These are phyloP conservation scores for Skeletonema grethae DNA, from an alignment of 108 stramenopile species.

Conservation along the genomic window DNA sequence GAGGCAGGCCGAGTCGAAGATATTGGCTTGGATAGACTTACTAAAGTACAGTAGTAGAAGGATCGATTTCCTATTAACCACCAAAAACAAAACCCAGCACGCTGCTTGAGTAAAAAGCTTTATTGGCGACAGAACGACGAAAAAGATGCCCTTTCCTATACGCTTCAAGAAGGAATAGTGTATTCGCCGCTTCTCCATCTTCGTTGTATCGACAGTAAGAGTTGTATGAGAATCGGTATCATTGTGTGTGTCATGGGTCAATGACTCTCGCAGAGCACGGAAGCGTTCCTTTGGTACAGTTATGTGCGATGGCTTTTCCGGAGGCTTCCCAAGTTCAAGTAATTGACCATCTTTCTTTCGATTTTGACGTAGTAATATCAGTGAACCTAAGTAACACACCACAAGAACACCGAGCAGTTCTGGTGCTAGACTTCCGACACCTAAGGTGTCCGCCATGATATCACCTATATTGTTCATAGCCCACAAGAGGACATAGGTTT, in stretches of 20 bases:
- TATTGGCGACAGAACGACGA: conserved; percentile 18
- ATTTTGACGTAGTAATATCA: conserved; percentile 23
- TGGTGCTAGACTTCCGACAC: conserved; percentile 29
- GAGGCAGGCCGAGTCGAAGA: too few species aligned
- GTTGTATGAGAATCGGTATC: conserved; percentile 19
- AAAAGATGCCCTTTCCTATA: background rate
- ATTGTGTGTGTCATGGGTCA: background rate
- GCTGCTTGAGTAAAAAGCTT: conserved; percentile 8
- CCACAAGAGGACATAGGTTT: background rate
- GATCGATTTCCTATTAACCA: conserved; percentile 17
- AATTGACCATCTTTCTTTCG: background rate
- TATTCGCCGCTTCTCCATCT: background rate
- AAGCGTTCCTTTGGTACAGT: background rate
- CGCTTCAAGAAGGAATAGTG: background rate
- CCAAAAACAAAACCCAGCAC: background rate
- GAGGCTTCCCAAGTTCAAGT: background rate
- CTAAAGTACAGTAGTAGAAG: conserved; percentile 19
- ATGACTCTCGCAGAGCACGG: background rate
- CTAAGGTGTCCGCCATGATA: conserved; percentile 28
- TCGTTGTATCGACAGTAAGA: conserved; percentile 23
- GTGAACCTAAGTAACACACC: conserved; percentile 26
- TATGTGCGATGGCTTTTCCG: background rate
- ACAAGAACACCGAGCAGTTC: conserved; percentile 39
- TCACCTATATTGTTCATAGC: conserved; percentile 7
- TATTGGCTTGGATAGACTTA: background rate